Conservation (phyloP, 2,329 filamentous ascomycete genomes). For the Alternaria incomplexa region DNA sequence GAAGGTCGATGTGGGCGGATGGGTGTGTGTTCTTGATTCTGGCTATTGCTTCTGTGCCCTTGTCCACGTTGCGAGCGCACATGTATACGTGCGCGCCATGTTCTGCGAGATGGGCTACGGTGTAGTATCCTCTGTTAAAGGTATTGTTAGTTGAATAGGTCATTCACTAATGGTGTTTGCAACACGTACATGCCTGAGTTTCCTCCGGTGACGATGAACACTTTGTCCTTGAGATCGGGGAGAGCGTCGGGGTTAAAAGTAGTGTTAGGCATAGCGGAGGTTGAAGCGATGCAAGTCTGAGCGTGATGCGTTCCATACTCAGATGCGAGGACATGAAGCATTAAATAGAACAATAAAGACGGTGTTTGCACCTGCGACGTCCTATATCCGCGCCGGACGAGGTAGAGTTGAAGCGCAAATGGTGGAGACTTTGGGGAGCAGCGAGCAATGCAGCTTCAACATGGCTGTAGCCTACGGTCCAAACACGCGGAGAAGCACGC, state of each 20-base stretch:
- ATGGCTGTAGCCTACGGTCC: background rate
- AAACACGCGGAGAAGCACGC: background rate
- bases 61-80: constrained; percentile 50
- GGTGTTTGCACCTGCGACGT: background rate
- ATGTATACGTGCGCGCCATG: constrained; percentile 30
- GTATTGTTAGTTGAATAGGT: background rate
- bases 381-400: background rate
- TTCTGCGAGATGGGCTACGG: constrained; percentile 21
- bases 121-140: constrained; percentile 19
- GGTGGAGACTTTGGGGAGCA: background rate
- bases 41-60: constrained; percentile 44
- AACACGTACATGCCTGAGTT: constrained; percentile 14
- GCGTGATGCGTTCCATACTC: background rate
- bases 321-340: background rate
- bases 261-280: background rate
- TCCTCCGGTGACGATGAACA: constrained; percentile 14
- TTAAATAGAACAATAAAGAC: background rate
- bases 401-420: background rate
- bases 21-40: constrained; percentile 41
- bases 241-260: constrained; percentile 15
- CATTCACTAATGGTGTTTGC: background rate
- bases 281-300: background rate
- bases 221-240: constrained; percentile 10
- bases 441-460: background rate
- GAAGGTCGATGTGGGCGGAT: constrained; percentile 31